Percentiles rank a stretch among this genome's conserved stretches.
Conservation (phyloP, 352 stramenopile genomes). For the Globisporangium ultimum region DNA sequence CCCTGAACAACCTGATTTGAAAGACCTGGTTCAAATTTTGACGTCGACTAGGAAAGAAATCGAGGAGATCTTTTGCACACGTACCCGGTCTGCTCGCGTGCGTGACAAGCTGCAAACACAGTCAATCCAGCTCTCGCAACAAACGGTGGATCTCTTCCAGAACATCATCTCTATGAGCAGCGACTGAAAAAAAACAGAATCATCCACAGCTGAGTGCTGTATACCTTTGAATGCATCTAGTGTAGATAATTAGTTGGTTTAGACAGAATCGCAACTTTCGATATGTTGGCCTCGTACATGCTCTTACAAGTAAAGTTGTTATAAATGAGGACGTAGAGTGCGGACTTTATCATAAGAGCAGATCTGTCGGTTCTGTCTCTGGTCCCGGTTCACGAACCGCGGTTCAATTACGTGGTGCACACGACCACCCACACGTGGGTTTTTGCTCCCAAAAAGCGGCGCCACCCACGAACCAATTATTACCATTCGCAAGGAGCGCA, state of each 20-base stretch:
- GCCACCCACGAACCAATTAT: neutral
- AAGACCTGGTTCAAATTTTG: constrained; percentile 62
- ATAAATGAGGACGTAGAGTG: neutral
- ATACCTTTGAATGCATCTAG: no score
- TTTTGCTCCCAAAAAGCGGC: neutral
- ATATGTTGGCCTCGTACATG: no score
- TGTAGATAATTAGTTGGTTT: no score
- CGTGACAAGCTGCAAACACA: constrained; percentile 67
- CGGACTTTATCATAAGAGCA: neutral
- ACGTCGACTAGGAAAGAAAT: constrained; percentile 37
- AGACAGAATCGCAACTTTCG: no score
- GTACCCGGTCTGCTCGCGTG: constrained; percentile 58
- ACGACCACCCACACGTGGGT: neutral
- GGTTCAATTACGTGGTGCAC: neutral
- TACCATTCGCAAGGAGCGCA: neutral
- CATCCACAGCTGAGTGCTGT: neutral
- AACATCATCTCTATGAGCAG: constrained; percentile 49
- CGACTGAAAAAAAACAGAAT: neutral
- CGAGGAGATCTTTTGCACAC: constrained; percentile 41
- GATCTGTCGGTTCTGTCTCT: neutral
- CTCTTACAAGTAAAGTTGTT: no score
- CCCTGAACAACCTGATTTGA: constrained; percentile 38
- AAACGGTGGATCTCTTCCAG: constrained; percentile 64
- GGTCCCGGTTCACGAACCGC: no score
- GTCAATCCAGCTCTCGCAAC: constrained; percentile 48